Base-by-base conservation (phyloP, 495 filamentous ascomycete genomes). In the Corynascus novoguineensis region DNA sequence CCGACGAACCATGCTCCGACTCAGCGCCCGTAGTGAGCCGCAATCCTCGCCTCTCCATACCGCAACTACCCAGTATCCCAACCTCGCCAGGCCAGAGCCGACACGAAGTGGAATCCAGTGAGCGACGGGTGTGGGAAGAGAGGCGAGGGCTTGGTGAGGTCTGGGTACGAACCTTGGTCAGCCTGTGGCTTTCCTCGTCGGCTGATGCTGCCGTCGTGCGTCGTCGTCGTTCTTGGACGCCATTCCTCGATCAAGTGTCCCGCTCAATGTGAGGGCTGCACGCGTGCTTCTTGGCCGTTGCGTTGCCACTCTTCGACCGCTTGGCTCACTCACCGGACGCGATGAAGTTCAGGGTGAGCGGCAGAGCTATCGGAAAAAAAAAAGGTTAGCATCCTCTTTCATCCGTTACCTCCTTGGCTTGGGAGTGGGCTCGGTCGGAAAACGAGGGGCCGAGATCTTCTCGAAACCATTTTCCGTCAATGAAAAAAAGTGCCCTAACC, bases 1-100 rank as follows among this genome's bases (percentile, higher is more conserved):
- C 67, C 58, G 32, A 60, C 58, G 61, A 59, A 40, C 55, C n/a
- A 66, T 67, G 73, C 68, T 65, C 75, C 71, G 72, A 85, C 68
- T 87, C 79, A 53, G 86, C 86, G 83, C 87, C 87, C 87, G 86
- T 86, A 89, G 87, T 89, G 87, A 88, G 85, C 87, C 86, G 78
- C 81, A 75, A 63, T 71, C 67, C 60, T 61, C 59, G 47, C 47
- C 59, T 51, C 59, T 35, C 59, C 5, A 21, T 42, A 9, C 48
- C 27, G 35, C 53, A 42, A 15, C 37, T 48, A 49, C 8, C 38
- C 29, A 17, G 6, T 4, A 5, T 38, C 29, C 11, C 21, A n/a
- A 12, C 12, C 10, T 6, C 21, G 29, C 29, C 27, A 46, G 11
- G 15, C 22, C 14, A 19, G 24, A 50, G n/a, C 45, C 12, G 40